These are phyloP conservation scores for Russula emetica DNA, from an alignment of 768 basidiomycete species.

Conservation along the genomic window DNA sequence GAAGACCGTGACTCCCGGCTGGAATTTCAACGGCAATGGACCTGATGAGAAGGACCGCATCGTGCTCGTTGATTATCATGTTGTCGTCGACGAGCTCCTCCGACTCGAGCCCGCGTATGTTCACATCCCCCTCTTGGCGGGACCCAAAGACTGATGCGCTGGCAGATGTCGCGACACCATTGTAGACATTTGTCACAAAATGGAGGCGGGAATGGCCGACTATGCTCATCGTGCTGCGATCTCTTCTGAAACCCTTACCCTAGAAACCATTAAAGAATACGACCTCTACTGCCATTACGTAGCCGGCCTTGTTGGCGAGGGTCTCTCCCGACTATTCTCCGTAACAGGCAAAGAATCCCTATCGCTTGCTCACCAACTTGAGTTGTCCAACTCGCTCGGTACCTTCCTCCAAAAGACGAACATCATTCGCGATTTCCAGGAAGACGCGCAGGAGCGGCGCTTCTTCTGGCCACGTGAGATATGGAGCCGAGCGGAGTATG, in stretches of 20 bases:
- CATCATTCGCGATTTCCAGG: slow-evolving; percentile 91
- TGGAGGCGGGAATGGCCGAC: slow-evolving; percentile 95
- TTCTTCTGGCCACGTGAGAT: slow-evolving; percentile 96
- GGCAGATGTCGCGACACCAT: slow-evolving; percentile 73
- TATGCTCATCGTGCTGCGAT: slow-evolving; percentile 76
- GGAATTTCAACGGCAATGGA: slow-evolving; percentile 78
- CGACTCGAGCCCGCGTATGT: slow-evolving; percentile 59
- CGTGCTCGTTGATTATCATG: slow-evolving; percentile 78
- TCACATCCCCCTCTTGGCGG: slow-evolving; percentile 7
- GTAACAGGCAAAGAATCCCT: slow-evolving; percentile 77
- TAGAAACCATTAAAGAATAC: slow-evolving; percentile 78
- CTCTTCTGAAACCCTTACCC: slow-evolving; percentile 60
- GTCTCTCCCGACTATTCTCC: slow-evolving; percentile 82
- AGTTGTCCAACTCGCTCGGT: slow-evolving; percentile 93
- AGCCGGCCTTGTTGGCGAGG: slow-evolving; percentile 95
- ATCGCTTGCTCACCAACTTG: slow-evolving; percentile 74
- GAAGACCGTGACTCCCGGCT: slow-evolving; percentile 75
- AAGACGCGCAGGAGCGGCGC: slow-evolving; percentile 79
- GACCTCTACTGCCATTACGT: slow-evolving; percentile 99
- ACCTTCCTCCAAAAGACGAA: slow-evolving; percentile 96
- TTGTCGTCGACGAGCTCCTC: slow-evolving; percentile 75
- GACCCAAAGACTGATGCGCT: background rate
- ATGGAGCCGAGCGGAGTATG: slow-evolving; percentile 62
- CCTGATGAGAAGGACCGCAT: slow-evolving; percentile 85
- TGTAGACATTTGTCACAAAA: slow-evolving; percentile 75